phyloP scores from a whole-genome alignment of 1,139 yeast genomes.

The Hyphopichia fennica region DNA sequence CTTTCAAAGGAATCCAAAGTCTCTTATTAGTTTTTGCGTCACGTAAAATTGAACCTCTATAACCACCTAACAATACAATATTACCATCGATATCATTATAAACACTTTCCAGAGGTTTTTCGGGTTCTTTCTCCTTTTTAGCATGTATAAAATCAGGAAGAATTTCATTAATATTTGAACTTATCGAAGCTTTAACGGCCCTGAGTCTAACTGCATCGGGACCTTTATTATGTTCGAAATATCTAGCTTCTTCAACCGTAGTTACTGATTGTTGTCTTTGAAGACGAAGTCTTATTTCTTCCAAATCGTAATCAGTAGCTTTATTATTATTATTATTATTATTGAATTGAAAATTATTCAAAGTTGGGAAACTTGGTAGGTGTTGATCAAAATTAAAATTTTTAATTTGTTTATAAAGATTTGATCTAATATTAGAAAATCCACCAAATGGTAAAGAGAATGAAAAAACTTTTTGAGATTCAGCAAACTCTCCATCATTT shows the following conservation, averaged over 20 bases:
- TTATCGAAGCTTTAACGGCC: slow-evolving; percentile 65
- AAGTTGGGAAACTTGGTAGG: slow-evolving; percentile 14
- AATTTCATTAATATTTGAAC: slow-evolving; percentile 48
- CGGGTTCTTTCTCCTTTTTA: slow-evolving; percentile 21
- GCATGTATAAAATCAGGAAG: slow-evolving; percentile 26
- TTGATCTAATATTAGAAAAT: slow-evolving; percentile 24
- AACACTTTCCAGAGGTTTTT: slow-evolving; percentile 28
- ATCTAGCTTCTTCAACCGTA: slow-evolving; percentile 63
- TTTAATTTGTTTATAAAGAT: slow-evolving; percentile 23
- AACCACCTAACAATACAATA: slow-evolving; percentile 80
- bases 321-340: slow-evolving; percentile 18
- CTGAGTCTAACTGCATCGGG: slow-evolving; percentile 66
- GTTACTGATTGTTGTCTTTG: slow-evolving; percentile 57
- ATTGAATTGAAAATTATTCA: slow-evolving; percentile 10
- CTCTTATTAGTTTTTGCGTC: slow-evolving; percentile 64
- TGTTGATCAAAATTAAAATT: slow-evolving; percentile 20
- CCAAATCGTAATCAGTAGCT: slow-evolving; percentile 21
- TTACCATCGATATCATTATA: slow-evolving; percentile 65
- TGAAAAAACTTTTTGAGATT: slow-evolving; percentile 36
- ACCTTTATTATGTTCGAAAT: slow-evolving; percentile 56
- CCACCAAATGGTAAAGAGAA: slow-evolving; percentile 44
- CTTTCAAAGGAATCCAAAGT: slow-evolving; percentile 86
- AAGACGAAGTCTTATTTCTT: slow-evolving; percentile 46
- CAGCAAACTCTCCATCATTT: slow-evolving; percentile 13
- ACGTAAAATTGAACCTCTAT: slow-evolving; percentile 78